These are phyloP conservation scores for Populus deltoides DNA, from an alignment of 345 rosid genomes.

Conservation along the genomic window DNA sequence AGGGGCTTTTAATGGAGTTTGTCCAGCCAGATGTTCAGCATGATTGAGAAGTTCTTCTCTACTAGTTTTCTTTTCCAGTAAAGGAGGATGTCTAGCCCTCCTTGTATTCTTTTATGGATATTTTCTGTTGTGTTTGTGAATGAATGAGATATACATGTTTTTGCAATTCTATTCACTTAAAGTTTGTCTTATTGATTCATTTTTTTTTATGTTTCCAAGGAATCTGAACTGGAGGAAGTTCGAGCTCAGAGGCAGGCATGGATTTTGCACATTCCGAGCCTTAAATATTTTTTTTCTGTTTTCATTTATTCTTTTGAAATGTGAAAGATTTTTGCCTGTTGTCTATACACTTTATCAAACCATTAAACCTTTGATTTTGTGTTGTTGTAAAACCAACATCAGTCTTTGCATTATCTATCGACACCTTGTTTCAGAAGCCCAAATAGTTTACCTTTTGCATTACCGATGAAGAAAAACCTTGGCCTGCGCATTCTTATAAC, in stretches of 20 bases:
- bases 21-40: background rate
- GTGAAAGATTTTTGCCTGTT: background rate
- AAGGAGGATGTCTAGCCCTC: background rate
- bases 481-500: background rate
- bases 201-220: constrained; percentile 37
- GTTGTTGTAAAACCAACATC: background rate
- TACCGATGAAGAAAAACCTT: background rate
- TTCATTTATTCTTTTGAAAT: background rate
- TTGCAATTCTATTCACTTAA: background rate
- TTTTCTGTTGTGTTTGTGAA: background rate
- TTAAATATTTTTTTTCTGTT: background rate
- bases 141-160: background rate
- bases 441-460: background rate
- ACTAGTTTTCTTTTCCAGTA: background rate
- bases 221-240: constrained; percentile 78
- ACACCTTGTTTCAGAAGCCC: background rate
- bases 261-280: background rate
- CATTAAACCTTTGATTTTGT: background rate
- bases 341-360: background rate
- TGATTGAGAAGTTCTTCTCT: background rate
- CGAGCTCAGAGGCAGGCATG: constrained; percentile 78
- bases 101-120: background rate
- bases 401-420: background rate
- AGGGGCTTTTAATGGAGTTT: background rate
- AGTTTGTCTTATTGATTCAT: background rate